Conservation (phyloP, 805 yeast genomes). For the Cyberlindnera meyerae region DNA sequence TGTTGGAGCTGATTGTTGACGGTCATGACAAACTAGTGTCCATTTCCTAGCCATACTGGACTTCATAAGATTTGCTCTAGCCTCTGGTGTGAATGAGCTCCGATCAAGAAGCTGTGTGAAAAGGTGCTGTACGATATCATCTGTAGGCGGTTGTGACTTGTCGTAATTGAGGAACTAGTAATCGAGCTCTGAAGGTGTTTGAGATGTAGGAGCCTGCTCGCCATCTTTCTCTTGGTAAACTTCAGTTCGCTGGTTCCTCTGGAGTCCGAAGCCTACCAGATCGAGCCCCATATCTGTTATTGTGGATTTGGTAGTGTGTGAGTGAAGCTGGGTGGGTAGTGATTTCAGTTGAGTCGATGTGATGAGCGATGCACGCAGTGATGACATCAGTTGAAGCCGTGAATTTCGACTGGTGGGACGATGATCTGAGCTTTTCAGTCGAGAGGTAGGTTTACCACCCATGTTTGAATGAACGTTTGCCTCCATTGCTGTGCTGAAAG, state of each 20-base stretch:
- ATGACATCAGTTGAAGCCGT: too few species aligned
- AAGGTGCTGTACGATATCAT: constrained; percentile 20
- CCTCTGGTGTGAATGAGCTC: constrained; percentile 23
- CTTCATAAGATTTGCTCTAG: constrained; percentile 14
- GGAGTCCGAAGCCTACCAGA: constrained; percentile 22
- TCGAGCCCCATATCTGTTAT: constrained; percentile 21
- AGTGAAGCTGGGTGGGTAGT: constrained; percentile 1
- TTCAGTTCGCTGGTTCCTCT: constrained; percentile 1
- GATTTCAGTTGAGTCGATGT: constrained; percentile 1
- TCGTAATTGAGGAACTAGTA: constrained; percentile 25
- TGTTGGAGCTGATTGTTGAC: constrained; percentile 2
- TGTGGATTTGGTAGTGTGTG: neutral
- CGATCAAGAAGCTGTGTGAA: constrained; percentile 17
- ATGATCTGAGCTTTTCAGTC: too few species aligned
- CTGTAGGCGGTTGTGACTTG: constrained; percentile 25
- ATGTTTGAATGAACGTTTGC: too few species aligned
- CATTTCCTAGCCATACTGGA: constrained; percentile 22
- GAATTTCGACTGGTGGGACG: too few species aligned
- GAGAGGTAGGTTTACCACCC: too few species aligned
- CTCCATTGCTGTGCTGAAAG: too few species aligned
- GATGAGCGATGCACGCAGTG: too few species aligned
- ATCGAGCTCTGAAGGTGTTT: constrained; percentile 11
- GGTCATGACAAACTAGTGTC: constrained; percentile 26
- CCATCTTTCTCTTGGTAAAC: constrained; percentile 7
- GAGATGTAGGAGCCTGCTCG: neutral